Percentiles rank a stretch among this genome's conserved stretches.
These are phyloP conservation scores for Vigna nakashimae DNA, from an alignment of 306 rosid genomes.

Conservation along the genomic window DNA sequence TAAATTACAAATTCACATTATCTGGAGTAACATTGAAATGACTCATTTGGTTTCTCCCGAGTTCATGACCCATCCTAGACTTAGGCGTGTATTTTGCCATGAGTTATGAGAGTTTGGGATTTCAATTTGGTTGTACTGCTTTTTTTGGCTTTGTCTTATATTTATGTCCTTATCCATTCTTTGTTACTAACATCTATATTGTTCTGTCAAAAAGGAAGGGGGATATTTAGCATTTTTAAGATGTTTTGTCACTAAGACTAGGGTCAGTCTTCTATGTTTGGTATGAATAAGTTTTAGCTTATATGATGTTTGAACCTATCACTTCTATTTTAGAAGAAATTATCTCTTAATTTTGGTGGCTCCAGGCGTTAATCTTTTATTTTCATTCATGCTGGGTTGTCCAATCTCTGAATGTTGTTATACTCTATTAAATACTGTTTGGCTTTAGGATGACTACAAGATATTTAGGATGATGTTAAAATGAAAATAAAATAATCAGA, in stretches of 20 bases:
- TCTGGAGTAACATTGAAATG: background rate
- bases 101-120: background rate
- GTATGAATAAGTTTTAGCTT: conserved; percentile 5
- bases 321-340: conserved; percentile 1
- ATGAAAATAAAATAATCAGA: conserved; percentile 2
- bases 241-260: background rate
- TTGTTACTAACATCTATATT: background rate
- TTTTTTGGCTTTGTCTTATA: background rate
- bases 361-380: background rate
- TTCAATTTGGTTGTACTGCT: background rate
- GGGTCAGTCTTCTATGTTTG: background rate
- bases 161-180: conserved; percentile 16
- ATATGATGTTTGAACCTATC: conserved; percentile 10
- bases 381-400: conserved; percentile 16
- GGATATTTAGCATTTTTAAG: conserved; percentile 1
- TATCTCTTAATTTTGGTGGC: background rate
- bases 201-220: background rate
- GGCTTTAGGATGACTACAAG: background rate
- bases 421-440: background rate
- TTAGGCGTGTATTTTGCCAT: conserved; percentile 8
- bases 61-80: conserved; percentile 19
- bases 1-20: background rate
- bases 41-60: background rate
- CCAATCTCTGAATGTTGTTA: background rate
- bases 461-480: background rate